Conservation (phyloP, 371 early-diverging fungal genomes). For the Amoeboradix gromovi region DNA sequence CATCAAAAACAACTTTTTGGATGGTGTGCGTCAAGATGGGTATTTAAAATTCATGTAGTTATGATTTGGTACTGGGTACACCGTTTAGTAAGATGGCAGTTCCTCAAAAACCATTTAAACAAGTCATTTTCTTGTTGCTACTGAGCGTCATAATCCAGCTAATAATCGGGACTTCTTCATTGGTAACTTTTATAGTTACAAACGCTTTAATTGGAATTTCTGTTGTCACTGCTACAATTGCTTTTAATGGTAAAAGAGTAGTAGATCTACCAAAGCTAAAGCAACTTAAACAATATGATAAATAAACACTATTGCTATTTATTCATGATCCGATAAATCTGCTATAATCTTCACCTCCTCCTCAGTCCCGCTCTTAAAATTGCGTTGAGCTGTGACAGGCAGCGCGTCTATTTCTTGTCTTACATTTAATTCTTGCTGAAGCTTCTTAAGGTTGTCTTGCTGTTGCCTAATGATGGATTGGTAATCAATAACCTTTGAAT, state of each 20-base stretch:
- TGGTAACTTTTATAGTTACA: not conserved
- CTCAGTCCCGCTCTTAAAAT: too few relatives aligned
- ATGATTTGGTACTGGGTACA: not conserved
- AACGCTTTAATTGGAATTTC: not conserved
- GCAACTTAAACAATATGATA: not conserved
- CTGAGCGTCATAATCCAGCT: not conserved
- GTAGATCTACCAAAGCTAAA: not conserved
- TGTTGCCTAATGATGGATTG: too few relatives aligned
- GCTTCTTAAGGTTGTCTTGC: too few relatives aligned
- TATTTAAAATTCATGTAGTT: too few relatives aligned
- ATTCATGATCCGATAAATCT: too few relatives aligned
- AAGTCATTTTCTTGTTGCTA: not conserved
- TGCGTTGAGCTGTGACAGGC: too few relatives aligned
- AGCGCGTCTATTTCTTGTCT: too few relatives aligned
- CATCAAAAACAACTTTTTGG: slow-evolving; percentile 65
- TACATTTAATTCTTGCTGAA: too few relatives aligned
- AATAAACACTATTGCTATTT: not conserved
- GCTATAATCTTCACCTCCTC: too few relatives aligned
- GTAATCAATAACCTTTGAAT: too few relatives aligned
- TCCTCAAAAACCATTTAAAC: not conserved
- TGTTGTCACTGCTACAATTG: not conserved
- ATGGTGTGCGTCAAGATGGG: slow-evolving; percentile 46
- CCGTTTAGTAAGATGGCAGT: not conserved
- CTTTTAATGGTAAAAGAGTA: not conserved
- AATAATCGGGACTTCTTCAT: not conserved